Base-by-base conservation (phyloP, 1,139 yeast genomes). In the Kazachstania sp. region DNA sequence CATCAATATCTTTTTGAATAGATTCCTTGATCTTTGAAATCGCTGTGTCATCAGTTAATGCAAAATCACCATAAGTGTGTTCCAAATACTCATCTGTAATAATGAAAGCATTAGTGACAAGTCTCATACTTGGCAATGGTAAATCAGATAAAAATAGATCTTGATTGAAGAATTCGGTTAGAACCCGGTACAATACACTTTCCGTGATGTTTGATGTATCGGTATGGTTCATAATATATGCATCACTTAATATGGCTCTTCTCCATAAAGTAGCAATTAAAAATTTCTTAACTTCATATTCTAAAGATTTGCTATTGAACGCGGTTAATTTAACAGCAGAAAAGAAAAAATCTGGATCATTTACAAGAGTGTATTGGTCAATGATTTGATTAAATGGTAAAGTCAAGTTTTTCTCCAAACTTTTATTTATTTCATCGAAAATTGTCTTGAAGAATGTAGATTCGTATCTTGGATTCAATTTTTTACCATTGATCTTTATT, bases 321-420 rank as follows among this genome's bases (percentile, higher is more conserved):
- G 71, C 65, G 5, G 74, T 49, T 18, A 76, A 55, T 49, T 71
- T 70, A 45, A 77, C 56, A 0, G 80, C 76, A 37, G 68, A 61
- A 47, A 63, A 70, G 50, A 66, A 74, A 49, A 71, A 69, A 7
- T 63, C 58, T 34, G 59, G 58, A 40, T 65, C 58, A 46, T 74
- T 72, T 11, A 79, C 54, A 39, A 80, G 60, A 0, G 87, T 81
- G 56, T 82, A 72, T 39, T 78, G 61, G 50, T 80, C 81, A 39
- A 84, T 71, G 44, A 84, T 64, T 45, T 78, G 80, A 18, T 64
- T 65, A 2, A 71, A 64, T 0, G 69, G 51, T 23, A 86, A 64
- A 4, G 73, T 45, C 11, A 30, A 70, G 44, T 70, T 64, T 43
- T 73, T 67, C 2, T 38, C 44, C 31, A 41, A 43, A 34, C 57